Evolutionary conservation across 108 stramenopile genomes (phyloP).

Genomic region (Skeletonema menzelii): DNA sequence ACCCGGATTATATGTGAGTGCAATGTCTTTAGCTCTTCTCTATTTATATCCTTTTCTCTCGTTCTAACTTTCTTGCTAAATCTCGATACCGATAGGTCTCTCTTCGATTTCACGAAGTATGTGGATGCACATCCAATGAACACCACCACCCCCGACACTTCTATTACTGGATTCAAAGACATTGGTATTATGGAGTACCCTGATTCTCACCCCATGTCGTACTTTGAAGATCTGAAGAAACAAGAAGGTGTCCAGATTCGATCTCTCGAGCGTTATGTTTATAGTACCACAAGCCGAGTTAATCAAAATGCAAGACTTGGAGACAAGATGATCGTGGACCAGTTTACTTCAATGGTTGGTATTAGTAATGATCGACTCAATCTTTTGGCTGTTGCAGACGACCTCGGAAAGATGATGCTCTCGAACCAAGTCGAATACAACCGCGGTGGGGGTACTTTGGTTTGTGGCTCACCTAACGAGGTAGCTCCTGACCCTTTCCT

Average conservation of each 20-base stretch:
- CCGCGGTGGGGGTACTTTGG: conserved; percentile 22
- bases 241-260: not conserved
- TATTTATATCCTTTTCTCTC: not conserved
- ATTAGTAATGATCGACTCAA: conserved; percentile 12
- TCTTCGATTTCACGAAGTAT: conserved; percentile 42
- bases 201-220: conserved; percentile 28
- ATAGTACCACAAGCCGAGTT: conserved; percentile 11
- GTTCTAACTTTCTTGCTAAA: not conserved
- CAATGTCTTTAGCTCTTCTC: not conserved
- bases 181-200: conserved; percentile 36
- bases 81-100: conserved; percentile 6
- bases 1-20: conserved; percentile 44
- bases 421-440: conserved; percentile 22
- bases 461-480: conserved; percentile 62
- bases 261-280: conserved; percentile 12
- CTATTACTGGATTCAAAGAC: conserved; percentile 20
- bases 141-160: conserved; percentile 15
- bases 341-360: conserved; percentile 15
- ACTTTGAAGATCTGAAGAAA: conserved; percentile 29
- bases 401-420: conserved; percentile 17
- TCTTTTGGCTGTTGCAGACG: conserved; percentile 17
- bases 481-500: conserved; percentile 44
- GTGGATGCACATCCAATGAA: conserved; percentile 17
- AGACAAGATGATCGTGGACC: conserved; percentile 40
- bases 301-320: conserved; percentile 34